Evolutionary conservation across 2,329 filamentous ascomycete genomes (phyloP), one percentile per base, ranked within the genome.

Genomic region (Alternaria atra): DNA sequence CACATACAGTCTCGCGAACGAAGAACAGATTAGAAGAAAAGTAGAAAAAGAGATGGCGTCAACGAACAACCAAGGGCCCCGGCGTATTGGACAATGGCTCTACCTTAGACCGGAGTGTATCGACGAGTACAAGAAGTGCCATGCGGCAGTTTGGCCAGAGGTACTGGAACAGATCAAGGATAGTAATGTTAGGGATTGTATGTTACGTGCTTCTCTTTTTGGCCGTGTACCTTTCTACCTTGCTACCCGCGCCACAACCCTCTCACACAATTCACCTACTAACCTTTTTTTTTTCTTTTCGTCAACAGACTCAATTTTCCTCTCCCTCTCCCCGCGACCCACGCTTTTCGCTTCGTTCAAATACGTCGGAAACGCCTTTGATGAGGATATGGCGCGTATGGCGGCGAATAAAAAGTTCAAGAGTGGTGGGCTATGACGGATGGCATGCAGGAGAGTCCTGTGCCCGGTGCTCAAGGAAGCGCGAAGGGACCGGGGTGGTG

Each of bases 381-480:
- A 86, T 2, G 89, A 83, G 9, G 91, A 94, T 73, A 94, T 94
- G 92, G 85, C 87, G 77, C 84, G 83, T 63, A 93, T 94, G 91
- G 84, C 85, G 1, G 87, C 87, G 58, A 92, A 93, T 68, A 85
- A 87, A 1, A 89, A 72, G 90, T 94, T 34, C 85, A 87, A 56
- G 88, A 91, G 76, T 94, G 91, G 92, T 94, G 91, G 91, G 82
- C 81, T 59, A 90, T 94, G 88, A 94, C 91, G 51, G 91, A 94
- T 76, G 82, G 83, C 13, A 92, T 89, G 83, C 91, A 94, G 80
- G 89, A 82, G 64, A 77, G 70, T 6, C 73, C 90, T 30, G 84
- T 86, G 66, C 83, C 84, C 6, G 88, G 87, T 2, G 74, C 74
- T 15, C 62, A 65, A 27, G 74, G 73, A 10, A 73, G 70, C 29